phyloP scores from a whole-genome alignment of 1,139 yeast species.

The Tardiomyces digboiensis region DNA sequence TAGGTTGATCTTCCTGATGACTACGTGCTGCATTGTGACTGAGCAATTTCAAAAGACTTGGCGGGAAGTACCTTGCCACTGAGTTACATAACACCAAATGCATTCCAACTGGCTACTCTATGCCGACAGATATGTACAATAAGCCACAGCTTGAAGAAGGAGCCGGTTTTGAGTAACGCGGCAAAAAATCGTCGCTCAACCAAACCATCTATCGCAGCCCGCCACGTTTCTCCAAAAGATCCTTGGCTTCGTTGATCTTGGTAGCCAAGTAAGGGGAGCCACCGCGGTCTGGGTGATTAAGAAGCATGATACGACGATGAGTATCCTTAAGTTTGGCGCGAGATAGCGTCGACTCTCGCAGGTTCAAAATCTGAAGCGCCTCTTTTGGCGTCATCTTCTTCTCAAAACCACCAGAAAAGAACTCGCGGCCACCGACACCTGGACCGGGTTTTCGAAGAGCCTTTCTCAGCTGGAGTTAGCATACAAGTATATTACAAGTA shows the following conservation, averaged over 20 bases:
- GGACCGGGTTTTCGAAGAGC: conserved; percentile 52
- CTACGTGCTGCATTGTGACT: too few relatives aligned
- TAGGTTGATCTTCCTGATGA: too few relatives aligned
- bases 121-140: too few relatives aligned
- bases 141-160: too few relatives aligned
- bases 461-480: conserved; percentile 7
- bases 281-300: conserved; percentile 97
- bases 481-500: too few relatives aligned
- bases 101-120: too few relatives aligned
- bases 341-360: conserved; percentile 70
- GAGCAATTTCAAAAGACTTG: too few relatives aligned
- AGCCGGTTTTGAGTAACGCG: neutral
- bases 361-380: conserved; percentile 79
- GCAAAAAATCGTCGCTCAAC: neutral
- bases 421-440: conserved; percentile 49
- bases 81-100: too few relatives aligned
- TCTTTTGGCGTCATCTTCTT: conserved; percentile 84
- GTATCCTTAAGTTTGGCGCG: conserved; percentile 80
- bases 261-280: conserved; percentile 95
- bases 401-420: conserved; percentile 82
- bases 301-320: conserved; percentile 86
- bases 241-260: conserved; percentile 95
- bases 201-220: neutral
- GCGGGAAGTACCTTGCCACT: too few relatives aligned
- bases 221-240: conserved; percentile 63